These are phyloP conservation scores for Scedosporium aurantiacum DNA, from an alignment of 2,329 filamentous ascomycete genomes.

Conservation along the genomic window DNA sequence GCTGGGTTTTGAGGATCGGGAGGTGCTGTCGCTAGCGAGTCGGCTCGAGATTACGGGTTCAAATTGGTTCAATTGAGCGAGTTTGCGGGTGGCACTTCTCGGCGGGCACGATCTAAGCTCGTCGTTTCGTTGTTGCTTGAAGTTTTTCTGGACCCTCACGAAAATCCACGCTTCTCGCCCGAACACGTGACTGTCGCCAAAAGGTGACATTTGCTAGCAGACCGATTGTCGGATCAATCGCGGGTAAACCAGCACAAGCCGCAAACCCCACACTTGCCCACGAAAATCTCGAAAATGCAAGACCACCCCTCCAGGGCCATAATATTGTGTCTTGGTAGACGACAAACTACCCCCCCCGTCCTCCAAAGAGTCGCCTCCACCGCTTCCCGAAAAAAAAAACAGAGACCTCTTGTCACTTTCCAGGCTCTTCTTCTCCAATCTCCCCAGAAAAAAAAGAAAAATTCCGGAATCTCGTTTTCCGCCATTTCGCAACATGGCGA, in stretches of 20 bases:
- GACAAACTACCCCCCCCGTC: not conserved
- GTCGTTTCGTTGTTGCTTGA: not conserved
- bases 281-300: conserved; percentile 5
- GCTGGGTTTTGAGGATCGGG: too few species aligned
- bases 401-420: not conserved
- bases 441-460: too few species aligned
- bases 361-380: not conserved
- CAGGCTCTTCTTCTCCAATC: too few species aligned
- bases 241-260: not conserved
- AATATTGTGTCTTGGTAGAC: not conserved
- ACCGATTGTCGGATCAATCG: not conserved
- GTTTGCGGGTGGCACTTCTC: not conserved
- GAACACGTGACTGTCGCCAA: not conserved
- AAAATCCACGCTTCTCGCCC: not conserved
- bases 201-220: not conserved
- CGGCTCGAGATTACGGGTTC: too few species aligned
- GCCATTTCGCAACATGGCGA: conserved; percentile 8
- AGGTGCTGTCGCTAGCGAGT: too few species aligned
- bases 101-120: not conserved
- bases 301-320: conserved; percentile 4
- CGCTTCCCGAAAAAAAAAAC: not conserved
- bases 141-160: not conserved
- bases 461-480: too few species aligned
- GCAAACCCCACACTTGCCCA: conserved; percentile 2
- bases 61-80: too few species aligned